Conservation (phyloP, 83 land plant genomes). For the Thuja plicata region DNA sequence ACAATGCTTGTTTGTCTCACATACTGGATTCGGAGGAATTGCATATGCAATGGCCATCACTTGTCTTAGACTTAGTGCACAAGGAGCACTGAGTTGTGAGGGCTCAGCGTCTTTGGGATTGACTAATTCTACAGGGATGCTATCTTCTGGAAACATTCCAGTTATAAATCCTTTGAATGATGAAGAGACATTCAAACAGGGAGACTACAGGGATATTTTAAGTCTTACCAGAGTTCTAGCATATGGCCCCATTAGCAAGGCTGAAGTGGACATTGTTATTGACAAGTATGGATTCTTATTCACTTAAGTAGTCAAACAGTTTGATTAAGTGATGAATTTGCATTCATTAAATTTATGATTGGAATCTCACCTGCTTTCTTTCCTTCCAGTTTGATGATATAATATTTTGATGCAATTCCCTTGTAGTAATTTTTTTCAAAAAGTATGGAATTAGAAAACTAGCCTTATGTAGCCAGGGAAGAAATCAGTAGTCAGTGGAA, state of each 20-base stretch:
- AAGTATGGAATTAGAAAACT: background rate
- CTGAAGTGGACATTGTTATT: slow-evolving; percentile 74
- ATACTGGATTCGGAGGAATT: slow-evolving; percentile 93
- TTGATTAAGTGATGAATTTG: background rate
- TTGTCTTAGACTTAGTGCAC: slow-evolving; percentile 72
- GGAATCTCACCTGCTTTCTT: background rate
- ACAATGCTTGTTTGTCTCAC: slow-evolving; percentile 81
- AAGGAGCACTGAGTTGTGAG: slow-evolving; percentile 30
- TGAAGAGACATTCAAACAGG: slow-evolving; percentile 68
- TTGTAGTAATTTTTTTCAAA: background rate
- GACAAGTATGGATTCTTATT: slow-evolving; percentile 59
- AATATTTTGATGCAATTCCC: background rate
- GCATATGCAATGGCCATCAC: slow-evolving; percentile 97
- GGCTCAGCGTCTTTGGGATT: slow-evolving; percentile 31
- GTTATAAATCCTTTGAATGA: slow-evolving; percentile 33
- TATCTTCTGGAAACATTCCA: background rate
- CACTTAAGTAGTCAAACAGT: background rate
- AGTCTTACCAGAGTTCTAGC: slow-evolving; percentile 88
- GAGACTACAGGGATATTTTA: slow-evolving; percentile 93
- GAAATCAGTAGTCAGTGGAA: background rate
- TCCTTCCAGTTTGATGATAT: background rate
- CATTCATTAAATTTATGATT: background rate
- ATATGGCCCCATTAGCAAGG: slow-evolving; percentile 87
- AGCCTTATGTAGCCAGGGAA: background rate
- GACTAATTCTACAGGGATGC: slow-evolving; percentile 11